Evolutionary conservation across 352 stramenopile genomes (phyloP), one percentile per base, ranked within the genome.

Genomic region (Pythium vanterpoolii): DNA sequence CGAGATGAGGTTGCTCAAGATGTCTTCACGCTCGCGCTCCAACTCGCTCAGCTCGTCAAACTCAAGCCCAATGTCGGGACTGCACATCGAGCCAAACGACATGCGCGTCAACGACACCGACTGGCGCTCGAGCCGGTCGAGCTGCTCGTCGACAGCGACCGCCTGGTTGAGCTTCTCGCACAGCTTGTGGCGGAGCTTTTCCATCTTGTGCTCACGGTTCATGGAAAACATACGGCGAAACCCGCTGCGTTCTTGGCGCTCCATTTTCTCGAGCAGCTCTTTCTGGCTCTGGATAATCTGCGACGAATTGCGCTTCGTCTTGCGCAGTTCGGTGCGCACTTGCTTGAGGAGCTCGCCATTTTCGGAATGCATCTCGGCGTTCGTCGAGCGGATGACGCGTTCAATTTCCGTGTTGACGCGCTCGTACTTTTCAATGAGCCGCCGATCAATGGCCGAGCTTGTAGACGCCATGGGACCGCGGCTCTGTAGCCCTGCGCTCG

Each of bases 251-350:
- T 92, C 83, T 43, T 90, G 80, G 43, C 71, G 73, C 66, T 89
- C 83, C 64, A 92, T 87, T 57, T 92, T 92, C 63, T 92, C 79
- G 46, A 92, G 73, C 45, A 92, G 59, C 56, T 89, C 80, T 55
- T 90, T 89, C 62, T 92, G 83, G 39, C 76, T 86, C 58, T 90
- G 80, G 58, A 92, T 87, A 66, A 87, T 86, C 60, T 88, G 74
- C 21, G 71, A 72, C 58, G 83, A 92, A 56, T 70, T 87, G 28
- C 76, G 76, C 55, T 78, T 79, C 2, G 72, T 79, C 56, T 87
- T 83, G 19, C 70, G 69, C 45, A 92, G 59, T 42, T 92, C 83
- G 4, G 55, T 21, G 6, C 56, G 53, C 30, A 74, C 61, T 58
- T 71, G 62, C 40, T 70, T 68, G 19, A 70, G 67, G 28, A 71